phyloP scores from a whole-genome alignment of 192 early-diverging fungal genomes.

The Gryganskiella cystojenkinii region DNA sequence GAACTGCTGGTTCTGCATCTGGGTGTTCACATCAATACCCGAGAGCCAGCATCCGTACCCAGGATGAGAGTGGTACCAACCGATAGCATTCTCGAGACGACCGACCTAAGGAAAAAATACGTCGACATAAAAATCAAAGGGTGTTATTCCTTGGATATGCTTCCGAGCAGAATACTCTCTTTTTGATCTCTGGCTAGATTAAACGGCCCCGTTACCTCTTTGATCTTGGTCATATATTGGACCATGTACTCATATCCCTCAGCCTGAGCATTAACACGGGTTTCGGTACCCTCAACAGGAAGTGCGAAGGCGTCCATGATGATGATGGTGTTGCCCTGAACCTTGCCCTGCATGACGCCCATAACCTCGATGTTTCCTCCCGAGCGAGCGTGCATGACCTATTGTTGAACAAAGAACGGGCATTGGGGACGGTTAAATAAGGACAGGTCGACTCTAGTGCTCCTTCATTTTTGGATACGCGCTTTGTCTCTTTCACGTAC shows the following conservation, averaged over 20 bases:
- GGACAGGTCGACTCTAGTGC: background rate
- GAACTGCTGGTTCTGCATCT: conserved; percentile 94
- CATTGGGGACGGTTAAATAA: background rate
- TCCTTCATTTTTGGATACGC: background rate
- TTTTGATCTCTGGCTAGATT: background rate
- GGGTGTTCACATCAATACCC: conserved; percentile 97
- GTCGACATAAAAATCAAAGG: conserved; percentile 1
- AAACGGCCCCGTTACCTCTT: conserved; percentile 75
- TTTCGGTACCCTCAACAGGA: conserved; percentile 99
- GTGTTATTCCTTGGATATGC: too few relatives aligned
- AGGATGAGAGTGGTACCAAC: conserved; percentile 99
- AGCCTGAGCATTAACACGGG: conserved; percentile 91
- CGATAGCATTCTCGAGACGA: conserved; percentile 90
- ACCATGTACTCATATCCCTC: conserved; percentile 99
- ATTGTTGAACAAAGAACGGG: background rate
- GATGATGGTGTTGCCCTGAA: conserved; percentile 87
- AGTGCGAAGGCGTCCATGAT: conserved; percentile 98
- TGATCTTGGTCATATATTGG: conserved; percentile 84
- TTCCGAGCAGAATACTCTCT: too few relatives aligned
- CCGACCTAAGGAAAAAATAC: conserved; percentile 68
- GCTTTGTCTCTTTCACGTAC: conserved; percentile 55
- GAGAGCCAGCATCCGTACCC: conserved; percentile 99
- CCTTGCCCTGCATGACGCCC: conserved; percentile 98
- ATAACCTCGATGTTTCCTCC: conserved; percentile 97
- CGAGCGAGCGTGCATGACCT: conserved; percentile 97